Evolutionary conservation across 306 rosid species (phyloP).

Genomic region (Adenanthera pavonina): DNA sequence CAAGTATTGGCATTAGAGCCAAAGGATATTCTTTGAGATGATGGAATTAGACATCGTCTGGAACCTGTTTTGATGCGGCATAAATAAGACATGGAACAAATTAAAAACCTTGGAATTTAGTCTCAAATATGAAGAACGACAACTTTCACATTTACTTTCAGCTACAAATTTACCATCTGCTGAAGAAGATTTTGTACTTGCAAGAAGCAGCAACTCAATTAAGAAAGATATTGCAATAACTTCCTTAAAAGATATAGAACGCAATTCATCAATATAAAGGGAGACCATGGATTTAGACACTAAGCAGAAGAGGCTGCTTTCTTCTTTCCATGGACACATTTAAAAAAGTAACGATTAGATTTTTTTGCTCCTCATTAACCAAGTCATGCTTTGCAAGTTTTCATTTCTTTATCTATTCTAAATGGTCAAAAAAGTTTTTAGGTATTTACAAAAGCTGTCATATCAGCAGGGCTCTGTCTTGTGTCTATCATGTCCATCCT

Average conservation of each 20-base stretch:
- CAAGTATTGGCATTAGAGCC: neutral
- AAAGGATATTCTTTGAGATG: constrained; percentile 66
- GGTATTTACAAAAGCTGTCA: constrained; percentile 59
- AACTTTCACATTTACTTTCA: constrained; percentile 17
- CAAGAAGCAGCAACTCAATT: constrained; percentile 28
- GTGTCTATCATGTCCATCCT: constrained; percentile 60
- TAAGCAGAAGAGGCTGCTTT: neutral
- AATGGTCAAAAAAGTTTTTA: neutral
- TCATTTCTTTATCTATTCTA: constrained; percentile 16
- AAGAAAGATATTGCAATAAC: constrained; percentile 10
- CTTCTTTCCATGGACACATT: neutral
- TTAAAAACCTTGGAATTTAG: neutral
- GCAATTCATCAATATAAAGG: neutral
- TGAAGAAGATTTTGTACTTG: constrained; percentile 64
- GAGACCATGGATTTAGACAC: neutral
- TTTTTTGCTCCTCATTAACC: neutral
- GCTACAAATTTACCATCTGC: constrained; percentile 57
- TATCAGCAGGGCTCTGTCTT: constrained; percentile 58
- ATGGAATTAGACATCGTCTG: constrained; percentile 63
- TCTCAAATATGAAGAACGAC: neutral
- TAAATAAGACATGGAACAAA: constrained; percentile 19
- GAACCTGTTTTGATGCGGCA: constrained; percentile 59
- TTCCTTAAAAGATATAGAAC: neutral
- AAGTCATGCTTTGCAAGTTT: constrained; percentile 3
- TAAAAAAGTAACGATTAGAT: neutral